Conservation (phyloP, 768 basidiomycete species). For the Termitomyces heimii region DNA sequence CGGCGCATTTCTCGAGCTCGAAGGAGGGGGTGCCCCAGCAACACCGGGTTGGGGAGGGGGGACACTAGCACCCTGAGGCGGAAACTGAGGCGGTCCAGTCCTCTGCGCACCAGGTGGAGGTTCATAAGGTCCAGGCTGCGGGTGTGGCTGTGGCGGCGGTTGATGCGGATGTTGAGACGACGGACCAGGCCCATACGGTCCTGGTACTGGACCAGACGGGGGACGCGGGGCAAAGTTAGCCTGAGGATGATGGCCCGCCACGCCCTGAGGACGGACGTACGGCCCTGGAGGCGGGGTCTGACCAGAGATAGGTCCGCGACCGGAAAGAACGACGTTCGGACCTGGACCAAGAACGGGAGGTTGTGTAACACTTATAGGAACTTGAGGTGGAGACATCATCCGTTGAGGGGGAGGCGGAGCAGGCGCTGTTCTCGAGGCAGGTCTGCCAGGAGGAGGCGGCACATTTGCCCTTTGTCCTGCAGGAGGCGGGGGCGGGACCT, state of each 20-base stretch:
- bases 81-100: slow-evolving; percentile 18
- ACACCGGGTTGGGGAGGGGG: slow-evolving; percentile 31
- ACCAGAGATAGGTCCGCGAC: slow-evolving; percentile 32
- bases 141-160: slow-evolving; percentile 17
- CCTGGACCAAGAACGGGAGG: slow-evolving; percentile 34
- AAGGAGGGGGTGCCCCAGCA: slow-evolving; percentile 11
- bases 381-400: slow-evolving; percentile 40
- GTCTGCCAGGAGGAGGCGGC: slow-evolving; percentile 26
- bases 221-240: slow-evolving; percentile 22
- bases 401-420: slow-evolving; percentile 29
- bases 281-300: slow-evolving; percentile 39
- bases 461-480: slow-evolving; percentile 29
- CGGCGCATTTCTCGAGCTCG: slow-evolving; percentile 17
- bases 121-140: slow-evolving; percentile 32
- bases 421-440: slow-evolving; percentile 19
- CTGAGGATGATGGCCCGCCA: slow-evolving; percentile 16
- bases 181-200: slow-evolving; percentile 14
- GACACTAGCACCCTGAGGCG: slow-evolving; percentile 28
- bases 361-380: slow-evolving; percentile 29
- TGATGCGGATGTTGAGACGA: slow-evolving; percentile 15
- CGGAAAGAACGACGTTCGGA: slow-evolving; percentile 43
- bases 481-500: slow-evolving; percentile 35
- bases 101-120: slow-evolving; percentile 33
- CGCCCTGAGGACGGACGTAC: slow-evolving; percentile 26
- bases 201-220: slow-evolving; percentile 21